phyloP scores from a whole-genome alignment of 768 basidiomycete genomes.

The Gloeopeniophorella convolvens region DNA sequence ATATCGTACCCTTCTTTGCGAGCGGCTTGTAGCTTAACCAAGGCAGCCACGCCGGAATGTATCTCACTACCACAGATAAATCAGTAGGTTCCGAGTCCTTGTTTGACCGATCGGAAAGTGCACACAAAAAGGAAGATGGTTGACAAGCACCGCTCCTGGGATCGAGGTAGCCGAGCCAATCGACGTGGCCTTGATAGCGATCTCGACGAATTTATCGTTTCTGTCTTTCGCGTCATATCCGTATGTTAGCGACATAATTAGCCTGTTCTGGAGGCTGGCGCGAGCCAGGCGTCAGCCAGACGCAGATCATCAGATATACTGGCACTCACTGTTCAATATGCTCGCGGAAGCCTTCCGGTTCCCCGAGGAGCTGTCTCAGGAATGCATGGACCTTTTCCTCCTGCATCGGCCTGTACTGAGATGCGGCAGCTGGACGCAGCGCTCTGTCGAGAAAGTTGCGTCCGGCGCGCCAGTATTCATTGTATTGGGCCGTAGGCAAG shows the following conservation, averaged over 20 bases:
- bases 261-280: neutral
- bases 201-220: neutral
- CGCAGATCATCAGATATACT: neutral
- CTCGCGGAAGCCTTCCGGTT: neutral
- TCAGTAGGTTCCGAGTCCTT: too few species aligned
- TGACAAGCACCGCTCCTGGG: too few species aligned
- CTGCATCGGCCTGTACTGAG: neutral
- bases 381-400: neutral
- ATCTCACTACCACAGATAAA: too few species aligned
- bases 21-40: constrained; percentile 11
- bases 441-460: constrained; percentile 8
- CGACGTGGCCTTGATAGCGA: too few species aligned
- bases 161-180: too few species aligned
- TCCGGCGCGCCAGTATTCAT: neutral
- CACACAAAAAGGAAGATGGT: too few species aligned
- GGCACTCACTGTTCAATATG: constrained; percentile 1
- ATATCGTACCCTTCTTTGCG: neutral
- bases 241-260: neutral
- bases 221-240: neutral
- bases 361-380: neutral
- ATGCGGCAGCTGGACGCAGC: neutral
- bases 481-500: neutral
- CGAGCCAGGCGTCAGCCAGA: constrained; percentile 26
- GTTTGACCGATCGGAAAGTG: too few species aligned
- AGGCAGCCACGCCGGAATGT: constrained; percentile 6